Base-by-base conservation (phyloP, 2,329 filamentous ascomycete species). In the Domatiomyces globalis region DNA sequence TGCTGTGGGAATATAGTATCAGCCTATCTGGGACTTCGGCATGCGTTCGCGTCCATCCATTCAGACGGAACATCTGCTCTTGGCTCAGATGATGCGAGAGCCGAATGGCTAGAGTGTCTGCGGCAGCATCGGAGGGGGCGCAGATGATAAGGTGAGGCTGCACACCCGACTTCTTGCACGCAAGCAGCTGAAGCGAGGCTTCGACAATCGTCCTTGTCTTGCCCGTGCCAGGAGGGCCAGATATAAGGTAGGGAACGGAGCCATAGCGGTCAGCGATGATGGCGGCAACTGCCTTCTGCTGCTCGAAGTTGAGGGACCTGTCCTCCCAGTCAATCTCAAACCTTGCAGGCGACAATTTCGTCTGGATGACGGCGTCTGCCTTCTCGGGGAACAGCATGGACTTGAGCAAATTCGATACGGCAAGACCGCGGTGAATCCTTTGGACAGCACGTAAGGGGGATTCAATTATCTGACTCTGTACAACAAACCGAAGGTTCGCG, bases 61-160 rank as follows among this genome's bases (percentile, higher is more conserved):
- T 71, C 22, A 73, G 62, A 33, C 71, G 63, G n/a, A 73, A 63
- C 15, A 73, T 58, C 36, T 68, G 62, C n/a, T 60, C 55, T 5
- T 62, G 64, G 15, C 58, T 58, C 3, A 73, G 59, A 46, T 69
- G 65, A 9, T 56, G 33, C 29, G 62, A 62, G n/a, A 73, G 59
- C 10, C 70, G 63, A 17, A 67, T 55, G 27, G 69, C 65, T 4
- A 73, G 43, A 19, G 10, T 45, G 43, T 45, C 43, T 20, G 43
- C 43, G 5, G 45, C 69, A 0, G 74, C 75, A 56, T 80, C 78
- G 61, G 80, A 80, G 0, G 80, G 68, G 60, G 79, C 72, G 45
- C 69, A 64, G 56, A 72, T 39, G 33, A 39, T 7, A 39, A 39
- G 9, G 33, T 39, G 33, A 39, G 33, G 33, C 33, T 10, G 15